These are phyloP conservation scores for Royoungia palumana DNA, from an alignment of 768 basidiomycete species.

Conservation along the genomic window DNA sequence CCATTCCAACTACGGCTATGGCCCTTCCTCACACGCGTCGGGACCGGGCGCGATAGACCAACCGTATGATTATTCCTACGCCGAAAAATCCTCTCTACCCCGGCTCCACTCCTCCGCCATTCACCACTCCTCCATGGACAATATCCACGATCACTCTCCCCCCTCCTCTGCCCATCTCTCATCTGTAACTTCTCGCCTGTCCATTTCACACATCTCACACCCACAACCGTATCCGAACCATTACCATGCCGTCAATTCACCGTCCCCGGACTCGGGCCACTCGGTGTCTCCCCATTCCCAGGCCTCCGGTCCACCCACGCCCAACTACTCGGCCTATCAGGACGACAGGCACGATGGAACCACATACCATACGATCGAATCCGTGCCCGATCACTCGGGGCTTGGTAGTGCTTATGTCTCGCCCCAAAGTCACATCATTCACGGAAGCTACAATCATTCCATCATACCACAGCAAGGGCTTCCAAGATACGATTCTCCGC, in stretches of 20 bases:
- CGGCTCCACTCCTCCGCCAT: conserved; percentile 30
- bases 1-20: conserved; percentile 29
- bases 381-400: conserved; percentile 28
- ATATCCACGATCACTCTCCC: conserved; percentile 29
- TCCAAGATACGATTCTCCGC: conserved; percentile 48
- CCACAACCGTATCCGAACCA: conserved; percentile 43
- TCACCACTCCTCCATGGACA: conserved; percentile 28
- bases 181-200: conserved; percentile 50
- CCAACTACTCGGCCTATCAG: conserved; percentile 44
- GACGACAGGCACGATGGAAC: conserved; percentile 40
- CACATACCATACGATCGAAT: conserved; percentile 37
- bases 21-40: conserved; percentile 24
- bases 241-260: conserved; percentile 37
- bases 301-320: conserved; percentile 30
- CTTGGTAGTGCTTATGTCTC: conserved; percentile 33
- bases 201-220: conserved; percentile 59
- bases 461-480: conserved; percentile 20
- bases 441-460: conserved; percentile 22
- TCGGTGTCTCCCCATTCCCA: conserved; percentile 41
- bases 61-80: conserved; percentile 30
- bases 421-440: conserved; percentile 28
- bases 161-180: conserved; percentile 31
- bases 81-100: conserved; percentile 29
- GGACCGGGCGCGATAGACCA: conserved; percentile 24
- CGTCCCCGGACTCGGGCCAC: conserved; percentile 51